Conservation (phyloP, 2,329 filamentous ascomycete species). For the Celoporthe dispersa region DNA sequence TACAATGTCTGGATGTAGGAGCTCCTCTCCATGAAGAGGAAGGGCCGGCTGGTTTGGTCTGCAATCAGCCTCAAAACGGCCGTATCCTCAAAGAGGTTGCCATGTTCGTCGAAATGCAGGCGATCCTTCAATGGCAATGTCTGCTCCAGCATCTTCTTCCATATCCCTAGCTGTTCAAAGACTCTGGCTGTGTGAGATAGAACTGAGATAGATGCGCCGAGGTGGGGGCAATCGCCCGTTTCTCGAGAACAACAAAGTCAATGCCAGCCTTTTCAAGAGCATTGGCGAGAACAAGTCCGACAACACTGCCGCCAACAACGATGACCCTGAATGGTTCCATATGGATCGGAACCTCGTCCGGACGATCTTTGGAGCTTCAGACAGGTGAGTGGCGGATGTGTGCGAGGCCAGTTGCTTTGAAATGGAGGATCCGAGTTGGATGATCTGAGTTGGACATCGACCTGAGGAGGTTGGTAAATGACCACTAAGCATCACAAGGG, state of each 20-base stretch:
- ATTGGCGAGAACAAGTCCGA: constrained; percentile 29
- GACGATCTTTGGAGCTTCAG: neutral
- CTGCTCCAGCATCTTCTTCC: constrained; percentile 9
- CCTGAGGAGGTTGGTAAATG: neutral
- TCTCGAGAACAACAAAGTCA: constrained; percentile 32
- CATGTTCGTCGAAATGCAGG: constrained; percentile 28
- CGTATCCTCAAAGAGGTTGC: constrained; percentile 28
- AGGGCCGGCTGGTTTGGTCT: constrained; percentile 14
- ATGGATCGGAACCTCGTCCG: neutral
- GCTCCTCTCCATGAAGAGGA: constrained; percentile 26
- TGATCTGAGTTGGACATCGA: neutral
- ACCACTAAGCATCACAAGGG: neutral
- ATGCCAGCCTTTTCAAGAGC: constrained; percentile 31
- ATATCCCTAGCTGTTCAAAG: constrained; percentile 30
- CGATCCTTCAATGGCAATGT: constrained; percentile 17
- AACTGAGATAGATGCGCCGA: constrained; percentile 30
- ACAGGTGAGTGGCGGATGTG: no score
- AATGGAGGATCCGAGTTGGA: neutral
- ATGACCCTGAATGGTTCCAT: constrained; percentile 24
- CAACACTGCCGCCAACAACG: constrained; percentile 32
- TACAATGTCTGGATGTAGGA: constrained; percentile 28
- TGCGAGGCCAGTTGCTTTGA: neutral
- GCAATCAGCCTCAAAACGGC: constrained; percentile 21
- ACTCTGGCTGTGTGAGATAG: constrained; percentile 20
- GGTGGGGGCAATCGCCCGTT: constrained; percentile 31